phyloP scores from a whole-genome alignment of 73 alveolate species.

The Paramecium sexaurelia region DNA sequence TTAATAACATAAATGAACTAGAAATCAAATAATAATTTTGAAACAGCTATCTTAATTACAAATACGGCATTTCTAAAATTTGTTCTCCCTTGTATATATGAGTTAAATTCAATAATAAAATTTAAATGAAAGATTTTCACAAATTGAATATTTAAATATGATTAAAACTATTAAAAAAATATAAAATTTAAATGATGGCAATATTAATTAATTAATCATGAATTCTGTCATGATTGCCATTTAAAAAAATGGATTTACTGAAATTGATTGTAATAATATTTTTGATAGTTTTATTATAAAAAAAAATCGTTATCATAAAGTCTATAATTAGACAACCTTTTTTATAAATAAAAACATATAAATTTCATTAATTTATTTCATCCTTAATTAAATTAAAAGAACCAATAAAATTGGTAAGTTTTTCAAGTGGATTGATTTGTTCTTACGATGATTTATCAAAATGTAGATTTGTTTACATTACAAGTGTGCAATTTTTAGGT shows the following conservation, averaged over 20 bases:
- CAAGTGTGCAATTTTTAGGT: conserved; percentile 19
- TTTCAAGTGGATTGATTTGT: not conserved
- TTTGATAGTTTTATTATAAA: too few species aligned
- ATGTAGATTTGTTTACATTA: not conserved
- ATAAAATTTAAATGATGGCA: too few species aligned
- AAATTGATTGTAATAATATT: too few species aligned
- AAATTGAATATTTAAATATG: too few species aligned
- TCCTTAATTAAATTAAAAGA: conserved; percentile 23
- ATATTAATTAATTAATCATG: too few species aligned
- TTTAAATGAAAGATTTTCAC: too few species aligned
- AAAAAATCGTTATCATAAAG: not conserved
- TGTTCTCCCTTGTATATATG: too few species aligned
- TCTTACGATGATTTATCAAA: conserved; percentile 41
- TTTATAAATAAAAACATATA: not conserved
- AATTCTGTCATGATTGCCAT: too few species aligned
- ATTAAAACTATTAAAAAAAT: too few species aligned
- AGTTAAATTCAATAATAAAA: too few species aligned
- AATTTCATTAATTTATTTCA: conserved; percentile 18
- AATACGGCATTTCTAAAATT: too few species aligned
- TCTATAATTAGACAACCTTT: not conserved
- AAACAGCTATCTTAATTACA: conserved; percentile 66
- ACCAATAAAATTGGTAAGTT: not conserved
- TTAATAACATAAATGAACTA: conserved; percentile 59
- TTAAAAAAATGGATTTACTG: too few species aligned
- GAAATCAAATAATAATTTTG: conserved; percentile 29